Evolutionary conservation across 2,329 filamentous ascomycete genomes (phyloP).

Genomic region (Venturia asperata): DNA sequence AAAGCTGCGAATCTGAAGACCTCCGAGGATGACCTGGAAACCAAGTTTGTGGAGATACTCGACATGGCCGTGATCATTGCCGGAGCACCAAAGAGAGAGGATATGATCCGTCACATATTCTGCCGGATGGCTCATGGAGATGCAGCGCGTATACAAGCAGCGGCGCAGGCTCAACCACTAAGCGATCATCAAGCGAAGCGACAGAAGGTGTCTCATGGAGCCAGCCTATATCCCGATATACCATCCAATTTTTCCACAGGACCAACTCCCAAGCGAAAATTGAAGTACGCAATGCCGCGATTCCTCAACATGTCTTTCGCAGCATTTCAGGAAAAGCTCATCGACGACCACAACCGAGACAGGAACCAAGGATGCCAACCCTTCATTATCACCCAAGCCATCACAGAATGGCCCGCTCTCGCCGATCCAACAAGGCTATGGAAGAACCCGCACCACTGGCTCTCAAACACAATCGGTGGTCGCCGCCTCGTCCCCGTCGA

Average conservation of each 20-base stretch:
- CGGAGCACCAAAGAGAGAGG: conserved; percentile 53
- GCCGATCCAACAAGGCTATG: conserved; percentile 52
- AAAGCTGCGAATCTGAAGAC: conserved; percentile 19
- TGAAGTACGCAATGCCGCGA: conserved; percentile 30
- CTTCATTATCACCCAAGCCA: conserved; percentile 60
- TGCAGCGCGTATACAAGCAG: background rate
- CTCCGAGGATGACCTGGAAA: conserved; percentile 40
- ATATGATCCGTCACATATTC: conserved; percentile 6
- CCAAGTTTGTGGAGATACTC: conserved; percentile 55
- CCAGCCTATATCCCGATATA: background rate
- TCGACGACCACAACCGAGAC: conserved; percentile 11
- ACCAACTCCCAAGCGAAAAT: conserved; percentile 18
- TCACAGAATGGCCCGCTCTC: conserved; percentile 72
- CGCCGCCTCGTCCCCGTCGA: conserved; percentile 79
- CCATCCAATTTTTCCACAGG: background rate
- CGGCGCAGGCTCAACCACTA: conserved; percentile 28
- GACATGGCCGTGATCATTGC: conserved; percentile 73
- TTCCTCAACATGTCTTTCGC: conserved; percentile 2
- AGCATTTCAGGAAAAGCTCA: conserved; percentile 29
- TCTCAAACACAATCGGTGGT: conserved; percentile 66
- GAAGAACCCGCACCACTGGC: conserved; percentile 66
- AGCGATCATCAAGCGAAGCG: conserved; percentile 19
- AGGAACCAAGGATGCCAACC: conserved; percentile 38
- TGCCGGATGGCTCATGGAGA: background rate
- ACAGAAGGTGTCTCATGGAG: background rate